Evolutionary conservation across 164 flowering plant species (phyloP).

Genomic region (Dillenia suffruticosa): DNA sequence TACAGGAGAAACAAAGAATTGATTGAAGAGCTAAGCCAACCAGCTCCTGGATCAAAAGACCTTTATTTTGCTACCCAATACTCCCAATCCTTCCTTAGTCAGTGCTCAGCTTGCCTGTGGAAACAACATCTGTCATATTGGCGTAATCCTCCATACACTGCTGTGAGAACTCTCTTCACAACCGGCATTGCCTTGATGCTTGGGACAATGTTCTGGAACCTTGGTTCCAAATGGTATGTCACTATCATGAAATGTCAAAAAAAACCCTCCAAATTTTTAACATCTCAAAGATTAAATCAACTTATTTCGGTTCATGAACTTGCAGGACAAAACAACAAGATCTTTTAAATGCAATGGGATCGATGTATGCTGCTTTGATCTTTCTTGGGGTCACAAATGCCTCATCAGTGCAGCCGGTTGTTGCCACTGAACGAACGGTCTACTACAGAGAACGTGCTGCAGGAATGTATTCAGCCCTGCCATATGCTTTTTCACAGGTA

Average conservation of each 20-base stretch:
- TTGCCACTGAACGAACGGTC: conserved; percentile 28
- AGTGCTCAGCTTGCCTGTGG: conserved; percentile 32
- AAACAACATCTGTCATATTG: conserved; percentile 35
- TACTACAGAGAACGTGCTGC: conserved; percentile 34
- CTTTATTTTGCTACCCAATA: conserved; percentile 22
- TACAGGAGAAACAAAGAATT: conserved; percentile 19
- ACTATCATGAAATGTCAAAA: no score
- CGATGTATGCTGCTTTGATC: conserved; percentile 27
- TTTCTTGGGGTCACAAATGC: conserved; percentile 26
- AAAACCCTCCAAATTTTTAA: no score
- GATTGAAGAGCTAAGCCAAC: conserved; percentile 21
- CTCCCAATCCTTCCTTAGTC: conserved; percentile 23
- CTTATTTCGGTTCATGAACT: background rate
- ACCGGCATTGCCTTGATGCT: conserved; percentile 22
- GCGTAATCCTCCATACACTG: conserved; percentile 32
- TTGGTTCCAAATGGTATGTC: conserved; percentile 23
- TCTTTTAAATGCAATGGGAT: conserved; percentile 30
- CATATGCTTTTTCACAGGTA: conserved; percentile 35
- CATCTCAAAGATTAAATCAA: background rate
- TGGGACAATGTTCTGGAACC: conserved; percentile 31
- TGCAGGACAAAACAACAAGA: conserved; percentile 17
- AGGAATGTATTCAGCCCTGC: conserved; percentile 31
- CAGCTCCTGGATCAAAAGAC: conserved; percentile 21
- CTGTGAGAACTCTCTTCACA: conserved; percentile 29
- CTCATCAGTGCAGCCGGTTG: conserved; percentile 28